Base-by-base conservation (phyloP, 2,329 filamentous ascomycete genomes). In the Neopestalotiopsis sp. region DNA sequence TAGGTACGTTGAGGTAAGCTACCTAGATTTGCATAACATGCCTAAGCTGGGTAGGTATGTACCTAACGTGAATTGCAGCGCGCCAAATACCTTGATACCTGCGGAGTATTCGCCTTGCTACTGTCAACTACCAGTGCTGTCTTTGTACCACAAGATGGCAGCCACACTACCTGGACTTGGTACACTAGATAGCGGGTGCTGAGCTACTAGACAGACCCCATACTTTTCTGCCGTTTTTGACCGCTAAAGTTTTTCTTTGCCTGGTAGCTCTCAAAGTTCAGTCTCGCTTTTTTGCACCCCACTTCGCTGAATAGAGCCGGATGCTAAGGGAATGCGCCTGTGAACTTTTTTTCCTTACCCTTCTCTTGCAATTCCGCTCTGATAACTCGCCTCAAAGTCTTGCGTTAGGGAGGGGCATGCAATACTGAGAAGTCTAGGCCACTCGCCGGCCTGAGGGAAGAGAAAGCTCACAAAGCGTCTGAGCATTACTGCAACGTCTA, bases 181-280 rank as follows among this genome's bases (percentile, higher is more conserved):
- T 28, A 28, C 24, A 28, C 24, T 28, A 28, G 24, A 28, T 28
- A 28, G 24, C 24, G 24, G 24, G 24, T 3, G 24, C 24, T 28
- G 24, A 49, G 42, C 42, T 49, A 14, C 40, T 42, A 49, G 9
- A 49, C 42, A 49, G 42, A 30, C 28, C 24, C 24, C 24, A 20
- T 28, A 9, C 53, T 53, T 59, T 68, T 66, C 67, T 68, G 67
- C 67, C 67, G 14, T 20, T 14, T 9, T n/a, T 14, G 17, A 58
- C 67, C 67, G 67, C 67, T 58, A 69, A 69, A 68, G 64, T 24
- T 61, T 67, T 67, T 53, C 40, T 67, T 30, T 7, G 32, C 34
- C 30, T 32, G 17, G 45, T 42, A 65, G 40, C 63, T 65, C 20
- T 10, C 14, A 58, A 30, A 20, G n/a, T 45, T 28, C 30, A 32